Conservation (phyloP, 148 eudicot genomes). For the Chenopodium suecicum region DNA sequence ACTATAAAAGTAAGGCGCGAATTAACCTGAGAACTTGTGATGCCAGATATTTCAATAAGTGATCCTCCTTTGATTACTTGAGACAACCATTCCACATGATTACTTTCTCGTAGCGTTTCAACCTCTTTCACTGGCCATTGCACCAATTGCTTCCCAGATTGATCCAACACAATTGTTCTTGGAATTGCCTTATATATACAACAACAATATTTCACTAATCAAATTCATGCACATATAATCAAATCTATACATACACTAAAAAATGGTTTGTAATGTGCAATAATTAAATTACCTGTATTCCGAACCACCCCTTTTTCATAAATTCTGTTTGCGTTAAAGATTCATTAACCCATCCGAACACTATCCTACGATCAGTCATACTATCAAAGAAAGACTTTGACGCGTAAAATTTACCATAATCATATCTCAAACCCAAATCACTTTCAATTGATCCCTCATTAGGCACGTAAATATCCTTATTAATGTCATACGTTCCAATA, state of each 20-base stretch:
- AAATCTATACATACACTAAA: too few species aligned
- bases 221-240: neutral
- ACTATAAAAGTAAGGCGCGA: neutral
- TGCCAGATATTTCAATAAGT: slow-evolving; percentile 23
- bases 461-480: slow-evolving; percentile 32
- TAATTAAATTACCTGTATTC: slow-evolving; percentile 39
- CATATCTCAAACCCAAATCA: slow-evolving; percentile 35
- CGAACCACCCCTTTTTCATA: slow-evolving; percentile 46
- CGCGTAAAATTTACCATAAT: slow-evolving; percentile 59
- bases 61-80: slow-evolving; percentile 33
- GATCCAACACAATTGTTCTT: slow-evolving; percentile 45
- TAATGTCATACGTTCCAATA: slow-evolving; percentile 41
- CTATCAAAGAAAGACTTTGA: slow-evolving; percentile 49
- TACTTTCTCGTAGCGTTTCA: slow-evolving; percentile 29
- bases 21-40: slow-evolving; percentile 43
- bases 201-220: too few species aligned
- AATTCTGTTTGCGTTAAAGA: slow-evolving; percentile 30
- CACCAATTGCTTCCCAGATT: slow-evolving; percentile 42
- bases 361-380: slow-evolving; percentile 36
- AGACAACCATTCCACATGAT: slow-evolving; percentile 21
- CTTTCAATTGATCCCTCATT: slow-evolving; percentile 36
- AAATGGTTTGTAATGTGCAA: neutral
- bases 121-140: slow-evolving; percentile 57
- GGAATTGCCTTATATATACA: slow-evolving; percentile 41
- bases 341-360: slow-evolving; percentile 54